These are phyloP conservation scores for Botryotinia calthae DNA, from an alignment of 2,329 filamentous ascomycete species.

Conservation along the genomic window DNA sequence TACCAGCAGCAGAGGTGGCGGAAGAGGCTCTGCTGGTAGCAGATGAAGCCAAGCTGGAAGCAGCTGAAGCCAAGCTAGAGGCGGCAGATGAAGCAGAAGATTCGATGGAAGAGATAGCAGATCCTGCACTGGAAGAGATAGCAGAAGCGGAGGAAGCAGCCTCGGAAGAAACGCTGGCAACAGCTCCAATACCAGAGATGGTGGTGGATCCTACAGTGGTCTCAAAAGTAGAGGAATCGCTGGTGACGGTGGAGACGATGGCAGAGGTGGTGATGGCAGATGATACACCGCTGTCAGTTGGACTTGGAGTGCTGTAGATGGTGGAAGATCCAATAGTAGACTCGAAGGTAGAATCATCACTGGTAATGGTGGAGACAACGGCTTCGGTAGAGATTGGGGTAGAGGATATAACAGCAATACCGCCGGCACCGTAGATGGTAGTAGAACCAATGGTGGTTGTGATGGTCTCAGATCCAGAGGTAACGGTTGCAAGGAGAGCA, in stretches of 20 bases:
- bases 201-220: constrained; percentile 30
- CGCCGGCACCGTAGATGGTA: constrained; percentile 25
- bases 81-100: constrained; percentile 21
- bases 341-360: constrained; percentile 28
- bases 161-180: constrained; percentile 17
- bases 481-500: constrained; percentile 24
- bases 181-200: constrained; percentile 23
- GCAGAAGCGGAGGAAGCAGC: constrained; percentile 30
- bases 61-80: constrained; percentile 26
- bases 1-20: constrained; percentile 22
- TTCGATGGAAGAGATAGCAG: constrained; percentile 29
- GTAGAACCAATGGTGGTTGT: constrained; percentile 27
- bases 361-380: constrained; percentile 29
- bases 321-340: constrained; percentile 33
- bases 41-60: constrained; percentile 18
- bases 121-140: constrained; percentile 27
- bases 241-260: constrained; percentile 25
- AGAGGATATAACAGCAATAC: constrained; percentile 16
- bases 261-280: constrained; percentile 23
- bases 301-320: constrained; percentile 25
- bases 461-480: constrained; percentile 25
- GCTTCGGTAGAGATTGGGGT: constrained; percentile 33
- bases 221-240: constrained; percentile 24
- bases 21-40: constrained; percentile 16
- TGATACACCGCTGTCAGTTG: constrained; percentile 9